Conservation (phyloP, 2,329 filamentous ascomycete species). For the Bipolaris gigantea region DNA sequence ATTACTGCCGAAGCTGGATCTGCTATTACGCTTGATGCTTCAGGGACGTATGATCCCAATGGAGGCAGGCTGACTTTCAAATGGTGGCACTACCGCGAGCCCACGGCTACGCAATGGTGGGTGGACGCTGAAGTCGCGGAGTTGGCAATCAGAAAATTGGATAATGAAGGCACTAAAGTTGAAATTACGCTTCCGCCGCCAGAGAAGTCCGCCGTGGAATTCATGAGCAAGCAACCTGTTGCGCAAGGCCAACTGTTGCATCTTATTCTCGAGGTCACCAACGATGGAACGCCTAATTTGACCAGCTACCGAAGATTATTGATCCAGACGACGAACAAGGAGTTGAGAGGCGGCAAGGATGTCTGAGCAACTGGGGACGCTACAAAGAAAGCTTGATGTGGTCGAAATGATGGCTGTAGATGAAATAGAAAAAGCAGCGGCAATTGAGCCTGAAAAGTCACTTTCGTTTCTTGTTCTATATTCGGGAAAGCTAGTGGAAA, state of each 20-base stretch:
- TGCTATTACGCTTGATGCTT: constrained; percentile 50
- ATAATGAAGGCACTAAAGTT: constrained; percentile 34
- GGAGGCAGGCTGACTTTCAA: constrained; percentile 49
- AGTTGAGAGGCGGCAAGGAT: constrained; percentile 25
- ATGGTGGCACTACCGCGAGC: constrained; percentile 55
- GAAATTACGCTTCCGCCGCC: constrained; percentile 48
- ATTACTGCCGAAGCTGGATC: constrained; percentile 49
- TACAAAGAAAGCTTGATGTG: constrained; percentile 1
- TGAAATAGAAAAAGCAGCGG: no score
- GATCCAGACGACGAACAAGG: constrained; percentile 41
- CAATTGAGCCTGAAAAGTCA: no score
- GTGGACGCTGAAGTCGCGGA: constrained; percentile 47
- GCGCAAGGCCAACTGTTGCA: constrained; percentile 52
- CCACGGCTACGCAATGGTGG: constrained; percentile 50
- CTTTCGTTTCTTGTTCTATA: no score
- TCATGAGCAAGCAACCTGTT: constrained; percentile 42
- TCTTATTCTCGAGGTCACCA: constrained; percentile 54
- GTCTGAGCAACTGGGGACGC: neutral
- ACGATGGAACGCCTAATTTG: constrained; percentile 49
- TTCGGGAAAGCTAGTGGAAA: no score
- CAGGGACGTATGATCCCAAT: constrained; percentile 53
- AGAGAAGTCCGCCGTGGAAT: constrained; percentile 47
- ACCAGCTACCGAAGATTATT: constrained; percentile 54
- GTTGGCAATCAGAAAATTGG: constrained; percentile 38
- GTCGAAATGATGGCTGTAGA: neutral